Conservation (phyloP, 805 yeast genomes). For the Saccharomycopsis sp. region DNA sequence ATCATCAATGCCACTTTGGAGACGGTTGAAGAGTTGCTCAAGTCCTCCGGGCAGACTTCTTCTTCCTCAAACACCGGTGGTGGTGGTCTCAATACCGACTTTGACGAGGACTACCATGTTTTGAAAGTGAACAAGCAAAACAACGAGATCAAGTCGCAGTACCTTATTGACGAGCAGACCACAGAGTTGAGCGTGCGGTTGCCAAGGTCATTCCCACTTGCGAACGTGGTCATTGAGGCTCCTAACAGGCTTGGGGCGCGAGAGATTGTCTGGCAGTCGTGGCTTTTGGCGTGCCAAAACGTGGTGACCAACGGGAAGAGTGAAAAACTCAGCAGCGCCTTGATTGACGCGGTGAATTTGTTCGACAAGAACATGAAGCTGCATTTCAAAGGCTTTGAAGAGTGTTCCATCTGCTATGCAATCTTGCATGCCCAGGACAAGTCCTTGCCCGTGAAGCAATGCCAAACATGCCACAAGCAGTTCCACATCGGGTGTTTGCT, state of each 20-base stretch:
- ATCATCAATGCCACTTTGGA: constrained; percentile 50
- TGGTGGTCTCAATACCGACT: background rate
- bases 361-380: constrained; percentile 67
- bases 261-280: constrained; percentile 88
- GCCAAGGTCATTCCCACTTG: constrained; percentile 72
- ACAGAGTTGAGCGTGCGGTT: constrained; percentile 69
- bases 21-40: constrained; percentile 35
- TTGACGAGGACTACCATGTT: constrained; percentile 38
- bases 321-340: constrained; percentile 25
- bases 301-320: constrained; percentile 55
- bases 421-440: constrained; percentile 79
- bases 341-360: constrained; percentile 56
- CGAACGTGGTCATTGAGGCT: constrained; percentile 67
- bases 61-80: constrained; percentile 24
- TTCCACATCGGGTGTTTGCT: constrained; percentile 94
- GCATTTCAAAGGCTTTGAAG: constrained; percentile 90
- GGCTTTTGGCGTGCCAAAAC: constrained; percentile 87
- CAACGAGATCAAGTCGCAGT: constrained; percentile 63
- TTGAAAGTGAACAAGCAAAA: constrained; percentile 53
- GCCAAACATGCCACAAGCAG: constrained; percentile 85
- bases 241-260: constrained; percentile 77
- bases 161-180: constrained; percentile 77
- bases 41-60: constrained; percentile 18
- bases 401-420: constrained; percentile 95
- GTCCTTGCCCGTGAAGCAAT: constrained; percentile 79